These are phyloP conservation scores for Trifolium subterraneum DNA, from an alignment of 306 rosid species.

Conservation along the genomic window DNA sequence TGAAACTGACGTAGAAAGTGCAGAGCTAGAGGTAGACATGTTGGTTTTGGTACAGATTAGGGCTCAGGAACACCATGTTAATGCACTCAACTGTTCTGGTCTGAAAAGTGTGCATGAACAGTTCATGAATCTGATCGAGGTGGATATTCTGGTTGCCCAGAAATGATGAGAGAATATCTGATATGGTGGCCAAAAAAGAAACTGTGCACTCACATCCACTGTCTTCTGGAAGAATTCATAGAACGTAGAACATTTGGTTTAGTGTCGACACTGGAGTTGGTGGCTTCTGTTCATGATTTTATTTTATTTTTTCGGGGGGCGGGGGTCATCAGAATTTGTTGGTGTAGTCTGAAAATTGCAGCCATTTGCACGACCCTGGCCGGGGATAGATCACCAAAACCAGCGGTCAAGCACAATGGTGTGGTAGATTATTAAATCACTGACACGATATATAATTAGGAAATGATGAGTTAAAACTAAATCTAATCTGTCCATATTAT, in stretches of 20 bases:
- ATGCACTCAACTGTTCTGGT: not conserved
- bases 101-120: not conserved
- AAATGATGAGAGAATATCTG: no score
- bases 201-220: no score
- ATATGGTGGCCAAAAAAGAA: no score
- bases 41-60: constrained; percentile 4
- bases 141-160: not conserved
- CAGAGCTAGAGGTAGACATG: not conserved
- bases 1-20: not conserved
- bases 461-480: not conserved
- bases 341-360: not conserved
- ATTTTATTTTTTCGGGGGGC: not conserved
- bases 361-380: constrained; percentile 1
- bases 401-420: not conserved
- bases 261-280: not conserved
- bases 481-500: not conserved
- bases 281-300: not conserved
- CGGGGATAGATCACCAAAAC: not conserved
- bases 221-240: no score
- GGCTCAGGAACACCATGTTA: constrained; percentile 13
- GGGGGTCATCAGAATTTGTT: not conserved
- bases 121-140: not conserved
- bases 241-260: no score
- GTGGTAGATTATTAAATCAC: not conserved
- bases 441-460: not conserved